phyloP scores from a whole-genome alignment of 495 filamentous ascomycete species.

The Amorphotheca resinae region DNA sequence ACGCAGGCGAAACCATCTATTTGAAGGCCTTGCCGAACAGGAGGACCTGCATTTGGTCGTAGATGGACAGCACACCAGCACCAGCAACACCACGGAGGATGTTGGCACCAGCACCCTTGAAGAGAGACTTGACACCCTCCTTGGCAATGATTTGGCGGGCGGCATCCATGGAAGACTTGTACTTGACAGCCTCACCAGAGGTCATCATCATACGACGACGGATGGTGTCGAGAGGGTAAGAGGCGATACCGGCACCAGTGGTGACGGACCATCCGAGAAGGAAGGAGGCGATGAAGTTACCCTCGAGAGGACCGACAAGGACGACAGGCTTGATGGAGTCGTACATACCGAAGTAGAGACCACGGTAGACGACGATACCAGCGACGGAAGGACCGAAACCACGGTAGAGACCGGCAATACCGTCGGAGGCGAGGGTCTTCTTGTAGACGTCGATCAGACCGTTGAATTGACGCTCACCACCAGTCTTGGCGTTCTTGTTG shows the following conservation, averaged over 20 bases:
- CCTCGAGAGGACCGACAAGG: slow-evolving; percentile 81
- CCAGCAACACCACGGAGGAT: slow-evolving; percentile 99
- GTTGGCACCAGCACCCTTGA: slow-evolving; percentile 99
- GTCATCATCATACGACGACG: slow-evolving; percentile 99
- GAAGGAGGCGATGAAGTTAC: slow-evolving; percentile 99
- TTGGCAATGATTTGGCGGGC: slow-evolving; percentile 89
- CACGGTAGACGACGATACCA: slow-evolving; percentile 99
- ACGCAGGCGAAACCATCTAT: slow-evolving; percentile 39
- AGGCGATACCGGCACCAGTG: slow-evolving; percentile 99
- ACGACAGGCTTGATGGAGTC: slow-evolving; percentile 99
- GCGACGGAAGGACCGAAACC: slow-evolving; percentile 98
- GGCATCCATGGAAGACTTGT: slow-evolving; percentile 88
- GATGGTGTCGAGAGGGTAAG: slow-evolving; percentile 98
- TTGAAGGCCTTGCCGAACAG: slow-evolving; percentile 99
- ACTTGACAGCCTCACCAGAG: slow-evolving; percentile 95
- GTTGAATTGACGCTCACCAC: slow-evolving; percentile 99
- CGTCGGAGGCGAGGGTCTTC: slow-evolving; percentile 97
- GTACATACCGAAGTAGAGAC: slow-evolving; percentile 99
- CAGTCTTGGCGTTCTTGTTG: slow-evolving; percentile 90
- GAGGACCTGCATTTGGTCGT: slow-evolving; percentile 96
- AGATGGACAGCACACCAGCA: slow-evolving; percentile 99
- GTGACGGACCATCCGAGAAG: slow-evolving; percentile 97
- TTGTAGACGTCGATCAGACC: slow-evolving; percentile 98
- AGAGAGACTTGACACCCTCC: slow-evolving; percentile 94
- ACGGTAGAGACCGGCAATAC: slow-evolving; percentile 99